Evolutionary conservation across 192 early-diverging fungal species (phyloP), one percentile per base, ranked within the genome.

Genomic region (Cetraspora pellucida): DNA sequence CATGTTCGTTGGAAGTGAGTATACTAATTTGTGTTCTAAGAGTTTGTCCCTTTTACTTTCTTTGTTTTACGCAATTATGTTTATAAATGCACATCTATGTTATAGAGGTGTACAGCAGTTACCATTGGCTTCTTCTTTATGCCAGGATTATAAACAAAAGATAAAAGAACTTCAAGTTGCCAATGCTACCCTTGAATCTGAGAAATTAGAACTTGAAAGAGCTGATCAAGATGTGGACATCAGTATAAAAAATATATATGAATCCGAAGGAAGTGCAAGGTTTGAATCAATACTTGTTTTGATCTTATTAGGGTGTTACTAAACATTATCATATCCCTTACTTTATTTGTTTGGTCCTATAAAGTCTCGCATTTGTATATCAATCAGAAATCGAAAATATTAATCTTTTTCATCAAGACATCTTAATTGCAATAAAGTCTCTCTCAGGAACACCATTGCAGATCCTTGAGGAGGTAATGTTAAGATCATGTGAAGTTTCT

Each of bases 1-100:
- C 87, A 90, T 81, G 87, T 91, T 31, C 82, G 87, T 58, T 90
- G 90, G 89, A 91, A 84, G 90, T 91, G 85, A 79, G 87, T 84
- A 25, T 44, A 11, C 16, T 3, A n/a, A 13, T 65, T 43, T 67
- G 0, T 7, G 0, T 7, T 67, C 16, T 17, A 17, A 52, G 17
- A n/a, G 4, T 14, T 4, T 28, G 1, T 17, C n/a, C 1, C 17
- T 16, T 10, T 14, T 19, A 9, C 1, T 16, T 43, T 67, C 8
- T 37, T 10, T 72, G 52, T 46, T 30, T 19, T 37, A 28, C 57
- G 31, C 43, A 73, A 37, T 57, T 31, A 68, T 68, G 28, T 57
- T 58, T 10, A 58, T 54, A 25, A 54, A 37, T 73, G 21, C 25
- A 49, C n/a, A 75, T 63, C n/a, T 46, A 54, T 23, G 0, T 28